Evolutionary conservation across 2,329 filamentous ascomycete genomes (phyloP).

Genomic region (Zalaria sp.): DNA sequence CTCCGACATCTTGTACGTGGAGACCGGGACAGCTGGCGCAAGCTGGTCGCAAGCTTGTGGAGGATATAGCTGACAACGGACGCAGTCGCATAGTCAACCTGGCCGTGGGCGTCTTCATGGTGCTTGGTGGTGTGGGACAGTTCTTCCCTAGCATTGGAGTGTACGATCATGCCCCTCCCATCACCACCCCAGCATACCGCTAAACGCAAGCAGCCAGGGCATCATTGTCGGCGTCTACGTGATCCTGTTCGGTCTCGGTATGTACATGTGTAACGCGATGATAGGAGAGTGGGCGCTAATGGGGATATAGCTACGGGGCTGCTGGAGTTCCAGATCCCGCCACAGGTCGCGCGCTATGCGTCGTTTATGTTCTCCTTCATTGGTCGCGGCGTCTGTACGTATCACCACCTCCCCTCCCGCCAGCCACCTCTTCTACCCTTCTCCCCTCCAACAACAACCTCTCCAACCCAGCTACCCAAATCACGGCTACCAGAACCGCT

Average conservation of each 20-base stretch:
- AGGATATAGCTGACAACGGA: slow-evolving; percentile 15
- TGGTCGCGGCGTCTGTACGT: slow-evolving; percentile 76
- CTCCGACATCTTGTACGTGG: slow-evolving; percentile 68
- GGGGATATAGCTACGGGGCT: slow-evolving; percentile 11
- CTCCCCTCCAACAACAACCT: too few species aligned
- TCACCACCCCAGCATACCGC: background rate
- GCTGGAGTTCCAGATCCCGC: slow-evolving; percentile 82
- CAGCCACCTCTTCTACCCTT: too few species aligned
- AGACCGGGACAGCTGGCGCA: slow-evolving; percentile 2
- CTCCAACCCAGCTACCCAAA: too few species aligned
- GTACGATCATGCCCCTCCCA: slow-evolving; percentile 30
- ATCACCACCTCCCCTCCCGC: too few species aligned
- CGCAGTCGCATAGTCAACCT: slow-evolving; percentile 87
- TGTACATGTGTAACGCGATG: slow-evolving; percentile 17
- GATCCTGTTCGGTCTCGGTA: slow-evolving; percentile 79
- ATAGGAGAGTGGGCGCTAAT: background rate
- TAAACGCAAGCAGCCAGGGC: slow-evolving; percentile 27
- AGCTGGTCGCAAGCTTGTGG: background rate
- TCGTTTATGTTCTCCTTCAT: slow-evolving; percentile 98
- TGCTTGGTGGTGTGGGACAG: slow-evolving; percentile 66
- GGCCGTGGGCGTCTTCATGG: slow-evolving; percentile 71
- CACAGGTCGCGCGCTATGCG: slow-evolving; percentile 82
- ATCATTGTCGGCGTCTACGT: slow-evolving; percentile 77
- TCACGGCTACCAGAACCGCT: too few species aligned
- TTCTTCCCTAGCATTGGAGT: slow-evolving; percentile 45